phyloP scores from a whole-genome alignment of 2,329 filamentous ascomycete species.

The Colletotrichum ledebouriae region DNA sequence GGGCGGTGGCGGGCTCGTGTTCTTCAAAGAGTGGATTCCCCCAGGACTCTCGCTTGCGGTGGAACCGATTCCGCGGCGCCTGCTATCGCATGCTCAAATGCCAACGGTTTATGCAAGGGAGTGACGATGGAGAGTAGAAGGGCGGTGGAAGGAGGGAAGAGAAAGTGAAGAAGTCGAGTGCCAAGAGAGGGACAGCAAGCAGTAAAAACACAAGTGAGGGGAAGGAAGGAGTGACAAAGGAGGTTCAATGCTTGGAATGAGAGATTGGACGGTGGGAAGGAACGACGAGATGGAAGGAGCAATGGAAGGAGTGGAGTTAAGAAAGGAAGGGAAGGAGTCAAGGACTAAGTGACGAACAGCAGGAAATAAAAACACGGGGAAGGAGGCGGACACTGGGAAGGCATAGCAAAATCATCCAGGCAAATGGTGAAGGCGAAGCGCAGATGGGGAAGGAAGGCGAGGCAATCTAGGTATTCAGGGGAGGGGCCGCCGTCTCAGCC shows the following conservation, averaged over 20 bases:
- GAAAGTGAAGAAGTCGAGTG: slow-evolving; percentile 20
- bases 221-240: slow-evolving; percentile 13
- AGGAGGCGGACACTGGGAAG: slow-evolving; percentile 24
- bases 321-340: slow-evolving; percentile 2
- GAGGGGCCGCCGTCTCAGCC: slow-evolving; percentile 36
- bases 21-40: slow-evolving; percentile 35
- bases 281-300: slow-evolving; percentile 13
- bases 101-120: slow-evolving; percentile 37
- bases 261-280: slow-evolving; percentile 17
- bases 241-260: slow-evolving; percentile 11
- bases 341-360: neutral
- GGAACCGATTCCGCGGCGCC: slow-evolving; percentile 35
- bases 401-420: neutral
- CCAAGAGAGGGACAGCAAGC: slow-evolving; percentile 1
- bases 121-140: slow-evolving; percentile 21
- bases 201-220: neutral
- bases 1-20: slow-evolving; percentile 16
- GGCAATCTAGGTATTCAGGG: slow-evolving; percentile 30
- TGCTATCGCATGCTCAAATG: slow-evolving; percentile 29
- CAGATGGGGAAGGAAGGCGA: slow-evolving; percentile 27
- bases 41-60: slow-evolving; percentile 36
- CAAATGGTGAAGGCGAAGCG: neutral
- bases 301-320: slow-evolving; percentile 32
- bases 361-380: slow-evolving; percentile 36
- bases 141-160: neutral